Evolutionary conservation across 2,329 filamentous ascomycete species (phyloP).

Genomic region (Coniochaeta prunicola): DNA sequence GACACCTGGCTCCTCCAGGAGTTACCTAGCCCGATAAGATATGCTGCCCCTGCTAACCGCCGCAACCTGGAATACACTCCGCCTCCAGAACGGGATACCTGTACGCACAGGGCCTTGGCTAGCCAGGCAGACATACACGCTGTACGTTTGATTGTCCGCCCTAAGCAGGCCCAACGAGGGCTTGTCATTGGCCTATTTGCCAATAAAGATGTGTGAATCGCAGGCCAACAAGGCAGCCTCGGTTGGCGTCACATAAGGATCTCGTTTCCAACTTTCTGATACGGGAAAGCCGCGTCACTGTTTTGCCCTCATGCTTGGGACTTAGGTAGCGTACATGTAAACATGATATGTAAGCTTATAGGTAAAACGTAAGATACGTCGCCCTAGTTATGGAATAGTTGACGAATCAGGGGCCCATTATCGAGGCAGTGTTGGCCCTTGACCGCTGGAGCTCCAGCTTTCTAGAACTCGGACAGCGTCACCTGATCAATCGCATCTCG

Average conservation of each 20-base stretch:
- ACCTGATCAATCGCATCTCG: background rate
- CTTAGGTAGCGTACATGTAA: background rate
- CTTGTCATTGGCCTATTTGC: background rate
- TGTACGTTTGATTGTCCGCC: background rate
- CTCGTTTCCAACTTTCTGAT: background rate
- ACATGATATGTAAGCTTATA: background rate
- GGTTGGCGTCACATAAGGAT: background rate
- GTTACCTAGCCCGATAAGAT: background rate
- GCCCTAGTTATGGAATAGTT: background rate
- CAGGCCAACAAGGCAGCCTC: background rate
- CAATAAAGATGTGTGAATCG: background rate
- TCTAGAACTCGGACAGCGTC: background rate
- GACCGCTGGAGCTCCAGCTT: background rate
- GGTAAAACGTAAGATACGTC: too few relatives aligned
- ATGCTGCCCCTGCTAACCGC: background rate
- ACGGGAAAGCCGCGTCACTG: background rate
- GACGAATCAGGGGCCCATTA: background rate
- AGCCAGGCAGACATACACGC: background rate
- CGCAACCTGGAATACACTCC: too few relatives aligned
- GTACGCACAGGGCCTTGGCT: background rate
- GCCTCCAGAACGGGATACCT: too few relatives aligned
- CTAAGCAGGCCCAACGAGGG: too few relatives aligned
- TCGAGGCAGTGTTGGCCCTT: background rate
- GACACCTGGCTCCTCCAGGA: background rate
- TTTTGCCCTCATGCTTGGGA: background rate